Conservation (phyloP, 2,329 filamentous ascomycete species). For the Fusarium verticillioides region DNA sequence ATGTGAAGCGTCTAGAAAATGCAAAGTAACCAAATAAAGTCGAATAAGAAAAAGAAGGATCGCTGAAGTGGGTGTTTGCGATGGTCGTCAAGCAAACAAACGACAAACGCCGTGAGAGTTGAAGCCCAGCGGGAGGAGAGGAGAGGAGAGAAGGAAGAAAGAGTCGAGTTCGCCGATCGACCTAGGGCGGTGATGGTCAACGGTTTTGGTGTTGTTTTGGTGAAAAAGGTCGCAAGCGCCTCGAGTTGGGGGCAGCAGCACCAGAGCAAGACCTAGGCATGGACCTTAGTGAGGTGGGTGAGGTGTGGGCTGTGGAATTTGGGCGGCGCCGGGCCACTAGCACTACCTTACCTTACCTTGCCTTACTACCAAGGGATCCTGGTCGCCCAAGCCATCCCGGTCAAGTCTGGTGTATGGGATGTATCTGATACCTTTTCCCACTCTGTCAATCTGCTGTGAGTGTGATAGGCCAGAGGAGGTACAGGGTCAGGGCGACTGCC, state of each 20-base stretch:
- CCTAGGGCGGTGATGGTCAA: slow-evolving; percentile 40
- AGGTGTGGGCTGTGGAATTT: slow-evolving; percentile 43
- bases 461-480: slow-evolving; percentile 15
- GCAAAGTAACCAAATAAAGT: slow-evolving; percentile 1
- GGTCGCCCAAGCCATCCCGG: slow-evolving; percentile 15
- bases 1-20: slow-evolving; percentile 1
- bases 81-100: slow-evolving; percentile 17
- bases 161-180: slow-evolving; percentile 32
- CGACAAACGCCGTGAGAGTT: slow-evolving; percentile 8
- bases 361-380: slow-evolving; percentile 12
- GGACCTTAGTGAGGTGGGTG: slow-evolving; percentile 29
- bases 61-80: slow-evolving; percentile 27
- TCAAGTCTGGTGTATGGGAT: slow-evolving; percentile 20
- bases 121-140: background rate
- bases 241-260: slow-evolving; percentile 28
- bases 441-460: slow-evolving; percentile 11
- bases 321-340: slow-evolving; percentile 36
- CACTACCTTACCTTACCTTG: slow-evolving; percentile 24
- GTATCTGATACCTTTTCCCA: slow-evolving; percentile 32
- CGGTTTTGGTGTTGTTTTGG: slow-evolving; percentile 44
- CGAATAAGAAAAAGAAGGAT: slow-evolving; percentile 9
- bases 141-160: slow-evolving; percentile 18
- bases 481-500: slow-evolving; percentile 45
- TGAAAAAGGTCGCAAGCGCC: slow-evolving; percentile 47
- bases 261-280: background rate